Base-by-base conservation (phyloP, 2,329 filamentous ascomycete genomes). In the Camillea tinctor region DNA sequence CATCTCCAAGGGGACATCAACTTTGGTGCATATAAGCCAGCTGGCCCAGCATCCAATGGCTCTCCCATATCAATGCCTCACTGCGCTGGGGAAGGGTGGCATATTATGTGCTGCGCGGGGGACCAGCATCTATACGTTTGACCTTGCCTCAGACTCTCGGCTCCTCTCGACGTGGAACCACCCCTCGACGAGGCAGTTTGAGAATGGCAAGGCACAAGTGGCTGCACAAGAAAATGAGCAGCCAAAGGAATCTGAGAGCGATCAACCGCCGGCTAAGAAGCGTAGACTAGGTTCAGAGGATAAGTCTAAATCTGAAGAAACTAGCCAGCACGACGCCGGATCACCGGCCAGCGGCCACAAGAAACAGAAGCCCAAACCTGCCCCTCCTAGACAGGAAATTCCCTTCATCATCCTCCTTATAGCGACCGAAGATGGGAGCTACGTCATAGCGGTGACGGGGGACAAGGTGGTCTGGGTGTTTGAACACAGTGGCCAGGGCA, bases 391-490 rank as follows among this genome's bases (percentile, higher is more conserved):
- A 50, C 64, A 68, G 71, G 84, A 87, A 57, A 74, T 79, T 61
- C 84, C 88, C 4, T 87, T 89, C 68, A 84, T 97, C 57, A 89
- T 88, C 60, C 85, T 89, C 63, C 72, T 97, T 64, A 79, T 84
- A 21, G 77, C 84, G 24, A 89, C 92, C 0, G 74, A 79, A 15
- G 81, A 90, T 65, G 85, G 88, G 15, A 80, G 84, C 50, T 80
- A 96, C 76, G 74, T 96, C 20, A 79, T 97, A 50, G 90, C 87
- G 21, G 85, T 96, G 26, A 96, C 93, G 8, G 88, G 86, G 70
- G 95, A 98, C 79, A 99, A 99, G 79, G 87, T 85, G 54, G 82
- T 99, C 49, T 91, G 91, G 74, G 91, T 97, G 0, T 91, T 98
- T 72, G 81, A 86, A 66, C 80, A 93, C 60, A 81, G 86, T 26